Percentiles rank a stretch among this genome's conserved stretches.
These are phyloP conservation scores for Fusarium camptoceras DNA, from an alignment of 2,329 filamentous ascomycete species.

Conservation along the genomic window DNA sequence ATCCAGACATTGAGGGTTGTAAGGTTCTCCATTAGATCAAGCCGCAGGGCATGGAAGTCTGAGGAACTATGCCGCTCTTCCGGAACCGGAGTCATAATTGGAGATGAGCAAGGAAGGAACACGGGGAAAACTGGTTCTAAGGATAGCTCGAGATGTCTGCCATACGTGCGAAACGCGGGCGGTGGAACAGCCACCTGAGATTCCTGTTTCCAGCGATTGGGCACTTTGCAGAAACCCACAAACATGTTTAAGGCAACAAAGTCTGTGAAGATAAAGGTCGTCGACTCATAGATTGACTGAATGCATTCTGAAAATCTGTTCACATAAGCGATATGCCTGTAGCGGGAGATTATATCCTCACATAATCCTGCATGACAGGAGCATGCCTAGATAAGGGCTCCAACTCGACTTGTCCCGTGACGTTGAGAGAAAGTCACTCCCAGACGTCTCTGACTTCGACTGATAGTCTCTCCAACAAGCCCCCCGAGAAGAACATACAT, in stretches of 20 bases:
- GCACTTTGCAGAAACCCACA: conserved; percentile 8
- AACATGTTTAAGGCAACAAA: neutral
- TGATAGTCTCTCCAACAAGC: neutral
- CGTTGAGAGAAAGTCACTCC: too few species aligned
- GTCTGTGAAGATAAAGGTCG: conserved; percentile 13
- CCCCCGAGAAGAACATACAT: neutral
- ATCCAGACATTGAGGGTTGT: conserved; percentile 13
- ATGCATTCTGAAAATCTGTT: conserved; percentile 12
- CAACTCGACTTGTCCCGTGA: too few species aligned
- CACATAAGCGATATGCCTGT: neutral
- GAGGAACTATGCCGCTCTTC: conserved; percentile 4
- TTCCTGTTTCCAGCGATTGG: neutral
- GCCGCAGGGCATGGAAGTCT: conserved; percentile 12
- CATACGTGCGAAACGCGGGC: conserved; percentile 3
- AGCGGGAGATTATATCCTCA: too few species aligned
- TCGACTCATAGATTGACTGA: conserved; percentile 6
- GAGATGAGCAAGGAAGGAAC: neutral
- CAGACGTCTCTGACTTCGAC: too few species aligned
- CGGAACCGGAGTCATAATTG: neutral
- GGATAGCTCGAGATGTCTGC: conserved; percentile 12
- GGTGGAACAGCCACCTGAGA: neutral
- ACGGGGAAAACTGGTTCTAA: neutral
- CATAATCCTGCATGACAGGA: conserved; percentile 9
- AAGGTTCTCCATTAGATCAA: conserved; percentile 13
- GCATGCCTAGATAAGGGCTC: conserved; percentile 8